Evolutionary conservation across 2,329 filamentous ascomycete species (phyloP).

Genomic region (Aureobasidium musti): DNA sequence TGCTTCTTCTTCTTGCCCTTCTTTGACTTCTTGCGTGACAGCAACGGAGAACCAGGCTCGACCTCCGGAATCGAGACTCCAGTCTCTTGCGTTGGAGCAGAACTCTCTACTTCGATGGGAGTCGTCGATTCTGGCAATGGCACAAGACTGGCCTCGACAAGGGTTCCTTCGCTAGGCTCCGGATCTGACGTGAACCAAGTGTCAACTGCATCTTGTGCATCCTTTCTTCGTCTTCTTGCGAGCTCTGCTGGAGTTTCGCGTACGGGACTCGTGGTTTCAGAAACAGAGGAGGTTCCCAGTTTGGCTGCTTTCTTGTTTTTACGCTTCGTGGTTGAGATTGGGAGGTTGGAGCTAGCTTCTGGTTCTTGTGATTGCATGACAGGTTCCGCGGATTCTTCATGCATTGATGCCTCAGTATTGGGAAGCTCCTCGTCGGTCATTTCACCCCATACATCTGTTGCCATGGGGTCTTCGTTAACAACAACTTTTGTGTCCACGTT

Average conservation of each 20-base stretch:
- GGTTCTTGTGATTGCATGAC: neutral
- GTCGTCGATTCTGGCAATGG: neutral
- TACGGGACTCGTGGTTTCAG: conserved; percentile 28
- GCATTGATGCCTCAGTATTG: neutral
- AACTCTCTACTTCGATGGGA: neutral
- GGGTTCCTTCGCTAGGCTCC: neutral
- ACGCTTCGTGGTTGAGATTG: conserved; percentile 36
- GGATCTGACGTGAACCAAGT: conserved; percentile 35
- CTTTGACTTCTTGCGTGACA: conserved; percentile 29
- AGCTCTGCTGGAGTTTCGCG: conserved; percentile 36
- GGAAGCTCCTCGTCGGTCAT: conserved; percentile 1
- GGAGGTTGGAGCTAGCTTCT: neutral
- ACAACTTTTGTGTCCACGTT: neutral
- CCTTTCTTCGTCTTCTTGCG: conserved; percentile 34
- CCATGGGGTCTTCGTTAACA: conserved; percentile 25
- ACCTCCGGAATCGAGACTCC: neutral
- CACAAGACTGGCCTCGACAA: neutral
- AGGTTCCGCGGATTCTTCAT: neutral
- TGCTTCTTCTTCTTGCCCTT: conserved; percentile 31
- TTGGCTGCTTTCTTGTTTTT: conserved; percentile 38
- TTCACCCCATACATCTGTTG: conserved; percentile 29
- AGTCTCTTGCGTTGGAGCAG: neutral
- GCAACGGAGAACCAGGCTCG: conserved; percentile 6
- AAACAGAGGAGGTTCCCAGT: conserved; percentile 35
- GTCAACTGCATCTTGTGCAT: conserved; percentile 38